Conservation (phyloP, 2,329 filamentous ascomycete genomes). For the Fusarium anthophilum region DNA sequence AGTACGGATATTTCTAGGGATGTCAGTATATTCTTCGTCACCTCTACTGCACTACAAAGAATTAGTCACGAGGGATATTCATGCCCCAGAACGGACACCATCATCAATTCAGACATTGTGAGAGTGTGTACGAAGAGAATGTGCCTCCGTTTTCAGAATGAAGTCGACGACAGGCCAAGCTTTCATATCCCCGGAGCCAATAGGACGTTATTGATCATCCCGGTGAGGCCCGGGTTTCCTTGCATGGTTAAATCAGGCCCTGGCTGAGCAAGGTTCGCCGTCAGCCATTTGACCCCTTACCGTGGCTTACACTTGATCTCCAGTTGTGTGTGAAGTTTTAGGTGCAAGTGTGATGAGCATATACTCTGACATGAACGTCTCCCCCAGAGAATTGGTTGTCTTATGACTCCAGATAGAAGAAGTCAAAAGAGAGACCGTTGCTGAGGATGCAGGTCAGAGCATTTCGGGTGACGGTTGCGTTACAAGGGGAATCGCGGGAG, state of each 20-base stretch:
- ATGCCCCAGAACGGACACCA: not conserved
- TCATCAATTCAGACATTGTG: not conserved
- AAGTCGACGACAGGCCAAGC: not conserved
- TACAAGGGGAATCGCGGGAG: conserved; percentile 1
- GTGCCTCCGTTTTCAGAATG: conserved; percentile 1
- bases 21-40: conserved; percentile 9
- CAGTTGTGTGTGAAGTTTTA: not conserved
- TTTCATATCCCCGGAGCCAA: conserved; percentile 4
- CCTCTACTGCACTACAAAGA: not conserved
- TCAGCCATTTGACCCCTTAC: conserved; percentile 10
- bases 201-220: conserved; percentile 35
- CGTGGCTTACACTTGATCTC: conserved; percentile 1
- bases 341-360: not conserved
- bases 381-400: too few relatives aligned
- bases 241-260: conserved; percentile 39
- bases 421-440: not conserved
- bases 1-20: not conserved
- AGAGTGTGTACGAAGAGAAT: not conserved
- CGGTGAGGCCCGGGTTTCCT: conserved; percentile 36
- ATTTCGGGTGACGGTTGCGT: not conserved
- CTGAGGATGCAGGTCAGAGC: not conserved
- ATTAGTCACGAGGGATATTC: conserved; percentile 8
- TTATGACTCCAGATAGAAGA: not conserved
- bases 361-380: not conserved
- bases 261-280: conserved; percentile 19